A percentile compares a stretch with the other conserved stretches of the same genome.
phyloP scores from a whole-genome alignment of 768 basidiomycete species.

The Collybiopsis confluens region DNA sequence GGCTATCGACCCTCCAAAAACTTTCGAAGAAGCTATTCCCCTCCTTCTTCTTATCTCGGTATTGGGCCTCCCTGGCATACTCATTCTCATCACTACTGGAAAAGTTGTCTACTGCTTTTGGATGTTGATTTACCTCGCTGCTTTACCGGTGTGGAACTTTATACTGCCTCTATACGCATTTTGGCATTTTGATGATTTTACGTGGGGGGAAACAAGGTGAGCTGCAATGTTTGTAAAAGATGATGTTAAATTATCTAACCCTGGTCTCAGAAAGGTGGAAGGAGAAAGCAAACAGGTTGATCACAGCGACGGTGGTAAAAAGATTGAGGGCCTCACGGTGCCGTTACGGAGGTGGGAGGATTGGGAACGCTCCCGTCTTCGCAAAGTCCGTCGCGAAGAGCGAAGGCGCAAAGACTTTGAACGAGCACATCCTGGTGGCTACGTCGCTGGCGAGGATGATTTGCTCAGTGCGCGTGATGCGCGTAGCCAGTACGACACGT shows the following conservation, averaged over 20 bases:
- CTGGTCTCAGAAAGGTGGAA: conserved; percentile 75
- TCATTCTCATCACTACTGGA: conserved; percentile 91
- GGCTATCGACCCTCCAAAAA: conserved; percentile 72
- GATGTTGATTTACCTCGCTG: conserved; percentile 94
- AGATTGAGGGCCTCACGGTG: conserved; percentile 54
- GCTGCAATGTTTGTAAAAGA: not conserved
- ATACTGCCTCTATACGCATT: conserved; percentile 93
- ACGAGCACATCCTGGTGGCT: conserved; percentile 67
- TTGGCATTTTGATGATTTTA: conserved; percentile 99
- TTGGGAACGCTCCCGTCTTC: conserved; percentile 93
- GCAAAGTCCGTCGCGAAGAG: conserved; percentile 87
- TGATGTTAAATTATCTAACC: conserved; percentile 13
- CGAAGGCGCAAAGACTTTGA: conserved; percentile 78
- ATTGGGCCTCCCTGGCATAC: conserved; percentile 86
- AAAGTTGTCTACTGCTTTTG: conserved; percentile 96
- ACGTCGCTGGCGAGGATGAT: conserved; percentile 58
- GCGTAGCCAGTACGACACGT: conserved; percentile 67
- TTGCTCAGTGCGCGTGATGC: conserved; percentile 55
- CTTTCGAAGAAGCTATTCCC: conserved; percentile 92
- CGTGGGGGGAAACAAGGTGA: conserved; percentile 98
- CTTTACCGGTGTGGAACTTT: conserved; percentile 96
- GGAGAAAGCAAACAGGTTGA: conserved; percentile 81
- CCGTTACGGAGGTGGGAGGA: conserved; percentile 99
- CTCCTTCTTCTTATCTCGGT: conserved; percentile 85
- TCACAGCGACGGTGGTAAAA: conserved; percentile 64